A percentile compares a stretch with the other conserved stretches of the same genome.
phyloP scores from a whole-genome alignment of 495 filamentous ascomycete species.

The Xeromyces bisporus region DNA sequence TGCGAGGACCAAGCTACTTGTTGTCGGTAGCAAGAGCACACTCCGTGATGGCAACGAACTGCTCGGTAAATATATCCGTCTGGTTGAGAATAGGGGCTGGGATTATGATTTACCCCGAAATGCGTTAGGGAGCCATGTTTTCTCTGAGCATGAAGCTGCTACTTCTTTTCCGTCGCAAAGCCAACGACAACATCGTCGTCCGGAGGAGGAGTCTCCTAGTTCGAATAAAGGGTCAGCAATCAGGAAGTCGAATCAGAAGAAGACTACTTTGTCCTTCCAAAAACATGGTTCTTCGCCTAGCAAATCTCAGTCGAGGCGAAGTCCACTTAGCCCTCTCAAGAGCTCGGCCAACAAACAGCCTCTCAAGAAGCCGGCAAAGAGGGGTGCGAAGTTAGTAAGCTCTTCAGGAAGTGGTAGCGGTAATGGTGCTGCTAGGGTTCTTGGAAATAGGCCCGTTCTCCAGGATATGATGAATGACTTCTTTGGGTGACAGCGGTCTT shows the following conservation, averaged over 20 bases:
- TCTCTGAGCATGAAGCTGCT: constrained; percentile 23
- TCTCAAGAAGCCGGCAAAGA: constrained; percentile 19
- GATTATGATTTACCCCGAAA: constrained; percentile 47
- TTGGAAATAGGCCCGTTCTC: constrained; percentile 31
- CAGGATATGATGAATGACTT: constrained; percentile 39
- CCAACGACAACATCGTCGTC: background rate
- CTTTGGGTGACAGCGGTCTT: constrained; percentile 12
- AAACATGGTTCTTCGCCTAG: too few relatives aligned
- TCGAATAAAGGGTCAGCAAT: too few relatives aligned
- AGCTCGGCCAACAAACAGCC: constrained; percentile 6
- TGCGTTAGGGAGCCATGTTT: constrained; percentile 51
- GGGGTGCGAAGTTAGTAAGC: constrained; percentile 19
- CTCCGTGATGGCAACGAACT: constrained; percentile 57
- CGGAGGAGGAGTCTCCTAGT: too few relatives aligned
- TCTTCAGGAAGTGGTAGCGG: background rate
- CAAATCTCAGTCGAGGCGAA: too few relatives aligned
- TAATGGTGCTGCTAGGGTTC: constrained; percentile 12
- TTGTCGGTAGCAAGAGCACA: constrained; percentile 66
- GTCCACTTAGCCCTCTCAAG: too few relatives aligned
- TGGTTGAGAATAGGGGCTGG: constrained; percentile 63
- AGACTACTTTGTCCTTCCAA: too few relatives aligned
- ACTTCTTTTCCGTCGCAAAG: constrained; percentile 8
- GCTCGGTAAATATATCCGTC: constrained; percentile 50
- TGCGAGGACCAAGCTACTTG: constrained; percentile 74
- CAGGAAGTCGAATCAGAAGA: too few relatives aligned